A percentile compares a stretch with the other conserved stretches of the same genome.
Evolutionary conservation across 805 yeast genomes (phyloP).

Genomic region (Cyberlindnera saturnus): DNA sequence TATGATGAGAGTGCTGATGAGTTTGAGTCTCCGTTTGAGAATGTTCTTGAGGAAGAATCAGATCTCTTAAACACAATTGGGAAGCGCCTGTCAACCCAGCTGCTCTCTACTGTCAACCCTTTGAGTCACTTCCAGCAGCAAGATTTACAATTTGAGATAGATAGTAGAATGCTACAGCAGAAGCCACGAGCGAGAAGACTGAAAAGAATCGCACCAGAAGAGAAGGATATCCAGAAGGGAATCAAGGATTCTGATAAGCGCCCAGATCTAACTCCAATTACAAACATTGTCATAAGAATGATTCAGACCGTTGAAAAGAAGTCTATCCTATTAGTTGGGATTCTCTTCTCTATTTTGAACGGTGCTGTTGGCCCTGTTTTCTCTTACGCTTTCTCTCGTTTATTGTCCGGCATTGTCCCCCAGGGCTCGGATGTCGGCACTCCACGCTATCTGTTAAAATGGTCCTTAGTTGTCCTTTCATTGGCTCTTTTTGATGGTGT

Average conservation of each 20-base stretch:
- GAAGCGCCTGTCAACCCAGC: conserved; percentile 14
- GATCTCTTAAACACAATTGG: conserved; percentile 1
- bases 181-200: conserved; percentile 4
- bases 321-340: conserved; percentile 39
- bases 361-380: conserved; percentile 73
- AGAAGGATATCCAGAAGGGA: conserved; percentile 1
- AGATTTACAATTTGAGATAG: conserved; percentile 5
- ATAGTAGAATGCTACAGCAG: not conserved
- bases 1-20: not conserved
- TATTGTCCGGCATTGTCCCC: conserved; percentile 60
- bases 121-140: conserved; percentile 9
- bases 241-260: conserved; percentile 10
- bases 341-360: conserved; percentile 44
- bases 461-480: conserved; percentile 64
- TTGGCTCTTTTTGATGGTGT: conserved; percentile 62
- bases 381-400: conserved; percentile 67
- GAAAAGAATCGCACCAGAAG: conserved; percentile 1
- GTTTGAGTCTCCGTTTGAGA: not conserved
- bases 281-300: conserved; percentile 26
- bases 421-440: conserved; percentile 27
- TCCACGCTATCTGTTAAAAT: conserved; percentile 36
- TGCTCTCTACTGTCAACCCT: conserved; percentile 17
- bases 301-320: conserved; percentile 22
- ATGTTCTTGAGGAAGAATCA: not conserved
- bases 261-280: conserved; percentile 24